These are phyloP conservation scores for Termitomyces sp. DNA, from an alignment of 768 basidiomycete genomes.

Conservation along the genomic window DNA sequence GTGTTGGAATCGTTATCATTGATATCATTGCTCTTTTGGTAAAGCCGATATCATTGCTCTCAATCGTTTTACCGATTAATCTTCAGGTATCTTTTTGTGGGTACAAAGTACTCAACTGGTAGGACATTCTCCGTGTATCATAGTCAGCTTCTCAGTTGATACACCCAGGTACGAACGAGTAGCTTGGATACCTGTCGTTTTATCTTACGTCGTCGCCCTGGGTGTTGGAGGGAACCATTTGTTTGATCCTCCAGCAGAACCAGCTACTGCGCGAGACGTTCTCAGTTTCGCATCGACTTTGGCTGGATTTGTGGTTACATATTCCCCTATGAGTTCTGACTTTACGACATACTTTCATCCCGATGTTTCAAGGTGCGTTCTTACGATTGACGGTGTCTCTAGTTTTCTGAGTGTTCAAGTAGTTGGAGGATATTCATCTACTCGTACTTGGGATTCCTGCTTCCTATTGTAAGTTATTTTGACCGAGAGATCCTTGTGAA, in stretches of 20 bases:
- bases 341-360: constrained; percentile 68
- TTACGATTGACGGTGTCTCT: neutral
- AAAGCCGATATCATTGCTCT: constrained; percentile 28
- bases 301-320: constrained; percentile 70
- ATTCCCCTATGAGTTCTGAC: constrained; percentile 56
- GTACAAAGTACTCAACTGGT: constrained; percentile 42
- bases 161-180: constrained; percentile 57
- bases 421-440: constrained; percentile 64
- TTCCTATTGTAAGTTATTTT: constrained; percentile 41
- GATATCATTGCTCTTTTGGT: constrained; percentile 60
- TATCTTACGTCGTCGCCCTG: constrained; percentile 64
- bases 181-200: constrained; percentile 73
- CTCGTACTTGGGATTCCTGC: constrained; percentile 61
- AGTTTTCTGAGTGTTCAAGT: neutral
- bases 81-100: constrained; percentile 53
- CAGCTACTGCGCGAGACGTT: constrained; percentile 49
- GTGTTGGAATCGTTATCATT: constrained; percentile 81
- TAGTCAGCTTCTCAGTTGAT: neutral
- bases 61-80: neutral
- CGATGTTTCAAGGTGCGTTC: constrained; percentile 45
- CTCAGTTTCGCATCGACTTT: constrained; percentile 65
- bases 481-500: neutral
- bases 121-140: neutral
- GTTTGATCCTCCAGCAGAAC: constrained; percentile 37
- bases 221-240: constrained; percentile 75